phyloP scores from a whole-genome alignment of 1,284 basidiomycete genomes.

The Leccinum griseonigrum region DNA sequence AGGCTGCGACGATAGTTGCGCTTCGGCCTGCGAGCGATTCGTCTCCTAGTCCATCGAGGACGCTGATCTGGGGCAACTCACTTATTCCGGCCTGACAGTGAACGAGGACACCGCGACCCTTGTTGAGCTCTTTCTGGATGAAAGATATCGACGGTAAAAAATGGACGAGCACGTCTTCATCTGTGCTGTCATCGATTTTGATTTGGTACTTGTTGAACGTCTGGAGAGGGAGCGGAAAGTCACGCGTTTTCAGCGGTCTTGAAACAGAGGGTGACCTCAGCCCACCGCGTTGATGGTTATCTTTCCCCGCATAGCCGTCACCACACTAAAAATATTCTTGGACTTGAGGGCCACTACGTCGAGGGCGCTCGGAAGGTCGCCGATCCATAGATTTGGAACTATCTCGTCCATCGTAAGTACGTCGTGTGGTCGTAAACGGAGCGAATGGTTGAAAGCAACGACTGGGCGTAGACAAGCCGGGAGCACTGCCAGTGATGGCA shows the following conservation, averaged over 20 bases:
- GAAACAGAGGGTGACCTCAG: not conserved
- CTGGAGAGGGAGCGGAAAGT: conserved; percentile 22
- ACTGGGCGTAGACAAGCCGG: not conserved
- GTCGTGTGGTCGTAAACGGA: not conserved
- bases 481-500: not conserved
- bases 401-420: conserved; percentile 47
- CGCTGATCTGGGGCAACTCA: conserved; percentile 39
- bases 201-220: conserved; percentile 72
- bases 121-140: conserved; percentile 74
- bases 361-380: conserved; percentile 54
- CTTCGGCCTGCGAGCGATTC: conserved; percentile 58
- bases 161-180: conserved; percentile 73
- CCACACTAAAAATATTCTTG: conserved; percentile 66
- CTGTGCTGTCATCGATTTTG: conserved; percentile 66
- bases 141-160: conserved; percentile 77
- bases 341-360: conserved; percentile 52
- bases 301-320: conserved; percentile 70
- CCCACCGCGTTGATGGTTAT: conserved; percentile 63
- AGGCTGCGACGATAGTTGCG: conserved; percentile 79
- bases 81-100: conserved; percentile 89
- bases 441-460: not conserved
- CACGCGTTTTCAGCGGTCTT: not conserved
- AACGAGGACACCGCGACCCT: conserved; percentile 74
- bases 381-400: conserved; percentile 64
- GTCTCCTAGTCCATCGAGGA: not conserved